Percentiles rank a stretch among this genome's conserved stretches.
Evolutionary conservation across 306 rosid genomes (phyloP).

Genomic region (Medicago arabica): DNA sequence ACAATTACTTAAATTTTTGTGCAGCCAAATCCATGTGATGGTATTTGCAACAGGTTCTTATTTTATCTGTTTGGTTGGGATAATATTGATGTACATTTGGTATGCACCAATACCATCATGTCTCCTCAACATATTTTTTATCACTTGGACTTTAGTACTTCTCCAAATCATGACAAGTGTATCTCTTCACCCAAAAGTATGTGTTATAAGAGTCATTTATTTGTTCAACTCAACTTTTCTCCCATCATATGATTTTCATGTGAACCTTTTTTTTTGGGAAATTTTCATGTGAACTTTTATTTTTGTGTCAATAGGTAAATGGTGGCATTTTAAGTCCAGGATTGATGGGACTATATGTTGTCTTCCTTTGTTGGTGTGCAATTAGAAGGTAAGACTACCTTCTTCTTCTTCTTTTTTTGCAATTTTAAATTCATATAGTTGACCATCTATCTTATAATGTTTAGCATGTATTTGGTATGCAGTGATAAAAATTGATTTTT

Average conservation of each 20-base stretch:
- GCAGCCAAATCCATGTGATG: constrained; percentile 88
- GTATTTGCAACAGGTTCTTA: constrained; percentile 71
- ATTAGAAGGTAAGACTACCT: constrained; percentile 72
- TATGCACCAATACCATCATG: constrained; percentile 87
- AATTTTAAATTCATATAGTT: neutral
- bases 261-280: neutral
- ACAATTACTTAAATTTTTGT: neutral
- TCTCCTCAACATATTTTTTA: constrained; percentile 90
- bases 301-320: constrained; percentile 63
- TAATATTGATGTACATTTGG: constrained; percentile 90
- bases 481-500: too few relatives aligned
- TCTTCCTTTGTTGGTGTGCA: constrained; percentile 97
- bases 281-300: neutral
- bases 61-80: constrained; percentile 78
- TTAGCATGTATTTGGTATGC: neutral
- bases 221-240: constrained; percentile 17
- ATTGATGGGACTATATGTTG: constrained; percentile 95
- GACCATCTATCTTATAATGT: constrained; percentile 1
- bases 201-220: constrained; percentile 24
- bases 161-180: constrained; percentile 93
- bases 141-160: constrained; percentile 90
- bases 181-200: constrained; percentile 90
- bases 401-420: constrained; percentile 22
- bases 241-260: constrained; percentile 18
- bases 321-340: constrained; percentile 90